Conservation (phyloP, 139 green algal genomes). For the Chlamydomonas sp. region DNA sequence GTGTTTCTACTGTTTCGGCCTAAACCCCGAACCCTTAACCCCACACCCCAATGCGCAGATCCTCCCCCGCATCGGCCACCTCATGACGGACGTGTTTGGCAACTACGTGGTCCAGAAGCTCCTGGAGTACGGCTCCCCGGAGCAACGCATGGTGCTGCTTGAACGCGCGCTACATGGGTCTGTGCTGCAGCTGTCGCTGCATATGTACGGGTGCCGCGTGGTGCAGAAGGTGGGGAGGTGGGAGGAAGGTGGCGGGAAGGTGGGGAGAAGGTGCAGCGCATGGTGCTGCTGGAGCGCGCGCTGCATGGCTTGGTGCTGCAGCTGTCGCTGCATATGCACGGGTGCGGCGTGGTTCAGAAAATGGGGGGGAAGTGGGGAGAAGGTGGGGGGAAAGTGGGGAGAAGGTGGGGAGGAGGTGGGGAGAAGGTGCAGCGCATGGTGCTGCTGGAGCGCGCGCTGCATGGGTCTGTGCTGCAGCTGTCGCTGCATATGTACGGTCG, state of each 20-base stretch:
- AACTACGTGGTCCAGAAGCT: conserved; percentile 87
- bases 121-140: conserved; percentile 56
- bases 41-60: too few species aligned
- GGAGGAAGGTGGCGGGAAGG: background rate
- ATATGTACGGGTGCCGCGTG: conserved; percentile 92
- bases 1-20: too few species aligned
- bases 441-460: background rate
- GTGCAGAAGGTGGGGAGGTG: conserved; percentile 83
- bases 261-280: too few species aligned
- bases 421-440: conserved; percentile 12
- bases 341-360: background rate
- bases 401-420: background rate
- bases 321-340: background rate
- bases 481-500: conserved; percentile 89
- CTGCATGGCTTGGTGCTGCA: too few species aligned
- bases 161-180: conserved; percentile 5
- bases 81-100: conserved; percentile 88
- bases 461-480: conserved; percentile 47
- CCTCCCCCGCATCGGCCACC: conserved; percentile 39
- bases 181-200: conserved; percentile 59
- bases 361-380: background rate
- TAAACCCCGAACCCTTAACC: too few species aligned
- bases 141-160: conserved; percentile 17
- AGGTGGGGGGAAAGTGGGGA: background rate
- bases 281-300: too few species aligned